phyloP scores from a whole-genome alignment of 2,329 filamentous ascomycete genomes.

The Acephala macrosclerotiorum region DNA sequence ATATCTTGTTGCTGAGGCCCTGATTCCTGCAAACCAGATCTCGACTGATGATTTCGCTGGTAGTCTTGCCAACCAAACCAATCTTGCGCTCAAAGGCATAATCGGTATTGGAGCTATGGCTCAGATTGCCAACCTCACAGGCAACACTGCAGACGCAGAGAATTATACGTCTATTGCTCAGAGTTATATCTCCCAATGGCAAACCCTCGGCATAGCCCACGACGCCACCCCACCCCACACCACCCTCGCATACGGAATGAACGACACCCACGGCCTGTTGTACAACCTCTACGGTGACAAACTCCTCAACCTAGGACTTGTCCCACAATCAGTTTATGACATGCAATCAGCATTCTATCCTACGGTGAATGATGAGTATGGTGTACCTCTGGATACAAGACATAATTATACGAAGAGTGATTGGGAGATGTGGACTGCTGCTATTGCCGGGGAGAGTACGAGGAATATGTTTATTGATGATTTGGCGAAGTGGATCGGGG shows the following conservation, averaged over 20 bases:
- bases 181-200: conserved; percentile 77
- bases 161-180: conserved; percentile 70
- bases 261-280: conserved; percentile 59
- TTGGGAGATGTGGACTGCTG: conserved; percentile 81
- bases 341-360: conserved; percentile 82
- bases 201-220: conserved; percentile 71
- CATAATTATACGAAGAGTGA: conserved; percentile 86
- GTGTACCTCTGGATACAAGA: conserved; percentile 82
- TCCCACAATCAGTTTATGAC: conserved; percentile 77
- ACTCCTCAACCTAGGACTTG: conserved; percentile 78
- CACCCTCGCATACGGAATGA: conserved; percentile 79
- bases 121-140: conserved; percentile 69
- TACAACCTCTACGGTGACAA: conserved; percentile 87
- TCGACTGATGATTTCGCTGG: conserved; percentile 88
- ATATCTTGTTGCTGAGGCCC: conserved; percentile 77
- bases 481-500: conserved; percentile 77
- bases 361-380: conserved; percentile 75
- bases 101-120: conserved; percentile 84
- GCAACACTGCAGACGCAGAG: conserved; percentile 61
- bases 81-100: conserved; percentile 84
- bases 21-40: conserved; percentile 78
- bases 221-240: conserved; percentile 69
- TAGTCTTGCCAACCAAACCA: conserved; percentile 79
- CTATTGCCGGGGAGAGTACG: conserved; percentile 69
- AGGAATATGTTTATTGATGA: conserved; percentile 70